Percentiles rank a stretch among this genome's conserved stretches.
These are phyloP conservation scores for Stagonosporopsis vannaccii DNA, from an alignment of 2,329 filamentous ascomycete species.

Conservation along the genomic window DNA sequence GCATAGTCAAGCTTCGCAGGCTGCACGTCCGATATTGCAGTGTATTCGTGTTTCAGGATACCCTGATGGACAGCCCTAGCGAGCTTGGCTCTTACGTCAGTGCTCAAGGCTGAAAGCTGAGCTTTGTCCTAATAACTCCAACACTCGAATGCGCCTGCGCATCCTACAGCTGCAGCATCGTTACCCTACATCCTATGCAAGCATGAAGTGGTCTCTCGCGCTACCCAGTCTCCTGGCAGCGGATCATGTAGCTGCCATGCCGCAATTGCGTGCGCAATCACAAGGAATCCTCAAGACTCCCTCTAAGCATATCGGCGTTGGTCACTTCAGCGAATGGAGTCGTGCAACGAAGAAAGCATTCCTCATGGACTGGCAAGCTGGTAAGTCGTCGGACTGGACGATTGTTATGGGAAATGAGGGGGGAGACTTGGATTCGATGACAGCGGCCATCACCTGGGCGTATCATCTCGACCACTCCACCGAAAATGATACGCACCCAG, in stretches of 20 bases:
- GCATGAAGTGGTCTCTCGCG: conserved; percentile 29
- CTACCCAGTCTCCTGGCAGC: conserved; percentile 23
- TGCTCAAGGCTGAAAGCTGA: not conserved
- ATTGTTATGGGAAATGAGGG: conserved; percentile 58
- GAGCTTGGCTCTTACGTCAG: conserved; percentile 17
- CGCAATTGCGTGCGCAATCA: conserved; percentile 23
- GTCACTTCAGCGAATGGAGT: conserved; percentile 60
- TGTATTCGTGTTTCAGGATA: conserved; percentile 13
- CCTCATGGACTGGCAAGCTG: conserved; percentile 57
- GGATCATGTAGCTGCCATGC: conserved; percentile 24
- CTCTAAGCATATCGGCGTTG: conserved; percentile 46
- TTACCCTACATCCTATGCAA: conserved; percentile 1
- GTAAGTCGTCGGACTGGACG: conserved; percentile 53
- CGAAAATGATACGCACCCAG: conserved; percentile 51
- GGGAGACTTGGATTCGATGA: conserved; percentile 55
- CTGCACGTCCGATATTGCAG: not conserved
- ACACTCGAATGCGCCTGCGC: conserved; percentile 9
- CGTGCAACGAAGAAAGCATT: conserved; percentile 57
- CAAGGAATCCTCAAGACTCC: conserved; percentile 28
- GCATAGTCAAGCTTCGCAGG: conserved; percentile 2
- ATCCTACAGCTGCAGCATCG: conserved; percentile 5
- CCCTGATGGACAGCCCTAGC: conserved; percentile 11
- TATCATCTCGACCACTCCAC: conserved; percentile 57
- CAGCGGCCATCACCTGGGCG: conserved; percentile 56
- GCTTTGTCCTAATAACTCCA: not conserved